Conservation (phyloP, 768 basidiomycete genomes). For the Termitomyces sp. region DNA sequence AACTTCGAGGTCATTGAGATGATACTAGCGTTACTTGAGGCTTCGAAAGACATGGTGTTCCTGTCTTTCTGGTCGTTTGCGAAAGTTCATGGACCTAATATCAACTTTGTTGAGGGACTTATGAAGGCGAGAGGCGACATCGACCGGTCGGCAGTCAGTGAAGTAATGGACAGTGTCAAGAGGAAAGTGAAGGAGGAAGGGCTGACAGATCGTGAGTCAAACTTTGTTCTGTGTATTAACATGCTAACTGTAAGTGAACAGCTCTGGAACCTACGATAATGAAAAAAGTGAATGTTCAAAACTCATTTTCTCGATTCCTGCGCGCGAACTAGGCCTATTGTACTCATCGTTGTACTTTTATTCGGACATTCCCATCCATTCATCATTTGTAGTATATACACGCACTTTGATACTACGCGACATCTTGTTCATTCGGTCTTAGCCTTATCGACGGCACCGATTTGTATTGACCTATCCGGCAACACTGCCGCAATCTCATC, state of each 20-base stretch:
- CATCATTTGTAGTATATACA: conserved; percentile 18
- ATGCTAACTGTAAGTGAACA: conserved; percentile 22
- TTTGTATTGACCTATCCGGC: conserved; percentile 60
- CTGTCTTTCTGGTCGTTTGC: conserved; percentile 94
- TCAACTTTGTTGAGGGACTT: conserved; percentile 86
- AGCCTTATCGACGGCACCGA: conserved; percentile 31
- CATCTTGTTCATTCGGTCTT: conserved; percentile 41
- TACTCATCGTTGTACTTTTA: conserved; percentile 5
- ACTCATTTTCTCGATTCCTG: conserved; percentile 72
- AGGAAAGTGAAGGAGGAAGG: conserved; percentile 91
- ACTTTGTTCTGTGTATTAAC: neutral
- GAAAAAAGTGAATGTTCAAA: conserved; percentile 83
- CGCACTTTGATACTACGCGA: conserved; percentile 14
- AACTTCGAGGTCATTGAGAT: conserved; percentile 86
- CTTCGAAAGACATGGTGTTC: conserved; percentile 86
- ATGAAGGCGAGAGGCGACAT: conserved; percentile 90
- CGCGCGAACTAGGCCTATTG: conserved; percentile 34
- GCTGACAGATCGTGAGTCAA: conserved; percentile 70
- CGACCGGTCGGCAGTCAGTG: conserved; percentile 81
- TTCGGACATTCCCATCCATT: conserved; percentile 2
- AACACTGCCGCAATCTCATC: conserved; percentile 77
- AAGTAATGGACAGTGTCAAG: conserved; percentile 92
- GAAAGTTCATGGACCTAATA: conserved; percentile 88
- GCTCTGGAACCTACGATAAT: conserved; percentile 85
- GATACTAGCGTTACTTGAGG: conserved; percentile 76